phyloP scores from a whole-genome alignment of 2,329 filamentous ascomycete species.

The Colletotrichum sp. region DNA sequence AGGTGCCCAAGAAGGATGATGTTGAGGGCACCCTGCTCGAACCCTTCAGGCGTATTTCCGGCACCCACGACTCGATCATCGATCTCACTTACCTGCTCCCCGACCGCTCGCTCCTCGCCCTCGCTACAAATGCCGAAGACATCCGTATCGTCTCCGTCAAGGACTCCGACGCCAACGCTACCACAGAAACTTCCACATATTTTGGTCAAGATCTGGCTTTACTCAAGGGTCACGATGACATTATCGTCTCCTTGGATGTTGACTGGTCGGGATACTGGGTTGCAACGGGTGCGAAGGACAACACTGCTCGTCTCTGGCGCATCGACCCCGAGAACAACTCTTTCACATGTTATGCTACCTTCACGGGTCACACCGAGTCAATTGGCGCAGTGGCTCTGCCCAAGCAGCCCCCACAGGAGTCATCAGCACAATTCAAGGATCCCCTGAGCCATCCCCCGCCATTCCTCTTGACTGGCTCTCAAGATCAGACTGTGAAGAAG shows the following conservation, averaged over 20 bases:
- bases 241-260: conserved; percentile 91
- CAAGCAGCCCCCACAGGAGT: conserved; percentile 68
- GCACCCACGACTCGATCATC: conserved; percentile 97
- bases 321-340: conserved; percentile 78
- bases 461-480: conserved; percentile 89
- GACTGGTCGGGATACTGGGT: conserved; percentile 99
- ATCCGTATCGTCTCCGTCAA: conserved; percentile 82
- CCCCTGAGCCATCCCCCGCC: conserved; percentile 81
- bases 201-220: conserved; percentile 91
- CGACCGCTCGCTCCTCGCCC: conserved; percentile 80
- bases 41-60: conserved; percentile 82
- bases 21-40: conserved; percentile 32
- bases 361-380: conserved; percentile 93
- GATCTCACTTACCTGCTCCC: conserved; percentile 87
- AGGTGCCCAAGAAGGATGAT: conserved; percentile 43
- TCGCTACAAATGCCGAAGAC: conserved; percentile 95
- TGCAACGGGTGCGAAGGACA: conserved; percentile 95
- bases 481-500: conserved; percentile 93
- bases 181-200: conserved; percentile 51
- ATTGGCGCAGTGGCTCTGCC: conserved; percentile 88
- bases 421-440: conserved; percentile 72
- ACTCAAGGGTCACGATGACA: conserved; percentile 90
- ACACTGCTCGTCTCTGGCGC: conserved; percentile 89
- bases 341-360: conserved; percentile 80
- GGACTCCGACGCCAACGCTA: conserved; percentile 37